Base-by-base conservation (phyloP, 495 filamentous ascomycete genomes). In the Aspergillus heteromorphus region DNA sequence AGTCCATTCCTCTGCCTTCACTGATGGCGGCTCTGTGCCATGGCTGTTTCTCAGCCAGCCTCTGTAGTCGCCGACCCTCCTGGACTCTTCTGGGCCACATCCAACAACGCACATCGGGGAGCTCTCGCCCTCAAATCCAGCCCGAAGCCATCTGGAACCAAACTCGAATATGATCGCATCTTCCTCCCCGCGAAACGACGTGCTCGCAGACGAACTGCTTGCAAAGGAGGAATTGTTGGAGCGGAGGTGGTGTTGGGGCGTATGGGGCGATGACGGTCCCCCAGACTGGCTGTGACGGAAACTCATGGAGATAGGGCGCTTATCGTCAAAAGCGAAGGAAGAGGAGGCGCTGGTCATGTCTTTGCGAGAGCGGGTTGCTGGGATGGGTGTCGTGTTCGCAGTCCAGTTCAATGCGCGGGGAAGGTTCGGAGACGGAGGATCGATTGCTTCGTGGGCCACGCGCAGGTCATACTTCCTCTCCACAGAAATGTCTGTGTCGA, bases 151-250 rank as follows among this genome's bases (percentile, higher is more conserved):
- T 45, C 92, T 79, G 5, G 86, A 78, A 4, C 91, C 92, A 57
- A 97, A 71, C 62, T 97, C 91, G 41, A 96, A 76, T 45, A 98
- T 78, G 11, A 97, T 62, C 6, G 81, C 72, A 58, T 97, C 92
- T 63, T 97, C 93, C 63, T 95, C 87, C 52, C 81, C 81, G 36
- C 91, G 88, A 42, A 87, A 84, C 48, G 83, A 81, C 20, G 85
- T 82, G 40, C 79, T 73, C 0, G 89, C 87, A 0, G 89, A 89
- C 8, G 84, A 85, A 60, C 85, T 89, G 49, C 82, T 76, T 27
- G 86, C 83, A 29, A 73, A 77, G 11, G 74, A 75, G 9, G 63
- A 70, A 49, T 72, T 69, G 31, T 65, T 65, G 30, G 72, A 74
- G 17, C 72, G 72, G 21, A 63, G 48, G 40, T 67, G 63, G 36